Evolutionary conservation across 176 grass and related monocot species (phyloP), one percentile per base, ranked within the genome.

Genomic region (Eleusine indica): DNA sequence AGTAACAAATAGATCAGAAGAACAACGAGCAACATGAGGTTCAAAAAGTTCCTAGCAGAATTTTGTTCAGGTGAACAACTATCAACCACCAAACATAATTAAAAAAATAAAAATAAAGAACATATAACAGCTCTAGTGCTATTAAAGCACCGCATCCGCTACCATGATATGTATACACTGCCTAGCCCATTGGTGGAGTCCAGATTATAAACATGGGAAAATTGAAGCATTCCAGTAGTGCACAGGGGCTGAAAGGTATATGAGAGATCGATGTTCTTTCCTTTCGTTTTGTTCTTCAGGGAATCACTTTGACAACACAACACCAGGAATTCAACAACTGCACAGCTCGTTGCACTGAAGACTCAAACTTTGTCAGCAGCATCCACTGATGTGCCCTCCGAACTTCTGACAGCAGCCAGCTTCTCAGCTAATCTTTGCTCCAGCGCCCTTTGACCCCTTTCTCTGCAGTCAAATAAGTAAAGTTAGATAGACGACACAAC

Each of bases 351-450:
- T 53, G n/a, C 80, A 39, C 13, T 38, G 43, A 80, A 77, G 61
- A 71, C 53, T 97, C 85, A 98, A 70, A 95, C 96, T 87, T 95
- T 87, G 42, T 94, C 96, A 21, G 89, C 68, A 18, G 85, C 84
- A 38, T 93, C 76, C 4, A 80, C 10, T 1, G 84, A 78, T 19
- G 82, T 80, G 37, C 79, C 63, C 73, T 96, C 93, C 0, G 78
- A 66, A 18, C 78, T 90, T 83, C 70, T 74, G 51, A 89, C 83
- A 0, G 74, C 83, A 44, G 87, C 86, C 64, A 90, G 47, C 74
- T 96, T 99, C 85, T 99, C 96, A 3, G 96, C 93, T 84, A 99
- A 92, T 84, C 96, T 94, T 80, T 96, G 86, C 68, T 99, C 96
- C 64, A 99, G 86, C 13, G 96, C 96, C 88, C 96, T 91, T 88